A percentile compares a stretch with the other conserved stretches of the same genome.
Evolutionary conservation across 2,329 filamentous ascomycete genomes (phyloP).

Genomic region (Fusarium mundagurra): DNA sequence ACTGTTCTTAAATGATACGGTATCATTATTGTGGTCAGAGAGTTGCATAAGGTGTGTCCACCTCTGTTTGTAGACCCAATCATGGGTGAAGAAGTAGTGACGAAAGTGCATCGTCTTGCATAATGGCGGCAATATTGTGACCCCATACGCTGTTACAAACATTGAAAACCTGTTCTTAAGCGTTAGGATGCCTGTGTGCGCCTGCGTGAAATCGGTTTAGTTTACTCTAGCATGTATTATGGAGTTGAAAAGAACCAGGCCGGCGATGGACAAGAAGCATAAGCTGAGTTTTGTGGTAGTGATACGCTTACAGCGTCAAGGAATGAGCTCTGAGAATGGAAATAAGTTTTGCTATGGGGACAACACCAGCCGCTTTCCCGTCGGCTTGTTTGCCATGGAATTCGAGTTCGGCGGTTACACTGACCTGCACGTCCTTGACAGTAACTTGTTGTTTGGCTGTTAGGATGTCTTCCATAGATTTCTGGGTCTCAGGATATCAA

Average conservation of each 20-base stretch:
- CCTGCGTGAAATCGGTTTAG: neutral
- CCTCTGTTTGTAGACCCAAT: neutral
- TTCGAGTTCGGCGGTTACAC: too few species aligned
- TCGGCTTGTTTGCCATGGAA: too few species aligned
- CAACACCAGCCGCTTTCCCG: too few species aligned
- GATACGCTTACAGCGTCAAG: rapidly evolving
- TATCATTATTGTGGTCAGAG: neutral
- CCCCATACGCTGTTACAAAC: neutral
- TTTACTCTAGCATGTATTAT: neutral
- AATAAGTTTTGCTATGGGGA: neutral
- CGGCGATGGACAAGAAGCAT: neutral
- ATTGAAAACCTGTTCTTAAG: neutral
- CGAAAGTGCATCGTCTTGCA: neutral
- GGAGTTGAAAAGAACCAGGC: neutral
- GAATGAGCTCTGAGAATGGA: neutral
- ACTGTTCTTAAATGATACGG: too few species aligned
- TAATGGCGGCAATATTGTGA: neutral
- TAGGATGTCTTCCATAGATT: too few species aligned
- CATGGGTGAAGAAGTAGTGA: neutral
- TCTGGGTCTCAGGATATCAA: too few species aligned
- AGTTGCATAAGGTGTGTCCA: neutral
- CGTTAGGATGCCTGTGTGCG: neutral
- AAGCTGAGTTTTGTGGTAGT: neutral
- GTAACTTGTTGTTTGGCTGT: too few species aligned
- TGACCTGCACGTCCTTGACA: too few species aligned